phyloP scores from a whole-genome alignment of 768 basidiomycete genomes.

The Cyclocybe cylindracea region DNA sequence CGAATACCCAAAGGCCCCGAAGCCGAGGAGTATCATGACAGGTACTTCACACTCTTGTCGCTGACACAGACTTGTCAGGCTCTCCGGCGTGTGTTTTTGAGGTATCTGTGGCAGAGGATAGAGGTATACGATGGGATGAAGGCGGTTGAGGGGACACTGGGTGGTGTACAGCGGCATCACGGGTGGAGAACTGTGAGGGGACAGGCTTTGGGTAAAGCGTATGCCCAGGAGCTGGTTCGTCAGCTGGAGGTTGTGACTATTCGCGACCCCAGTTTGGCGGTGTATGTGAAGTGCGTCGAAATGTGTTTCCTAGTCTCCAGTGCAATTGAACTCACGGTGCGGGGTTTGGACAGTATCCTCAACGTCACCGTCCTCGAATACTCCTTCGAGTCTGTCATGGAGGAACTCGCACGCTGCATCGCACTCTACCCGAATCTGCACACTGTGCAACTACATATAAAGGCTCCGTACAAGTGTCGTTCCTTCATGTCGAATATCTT shows the following conservation, averaged over 20 bases:
- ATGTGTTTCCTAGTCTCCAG: too few relatives aligned
- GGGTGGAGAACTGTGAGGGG: background rate
- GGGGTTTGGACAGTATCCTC: constrained; percentile 7
- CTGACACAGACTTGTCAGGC: constrained; percentile 10
- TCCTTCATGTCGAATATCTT: background rate
- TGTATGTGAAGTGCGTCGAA: constrained; percentile 4
- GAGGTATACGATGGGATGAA: constrained; percentile 8
- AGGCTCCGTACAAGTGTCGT: background rate
- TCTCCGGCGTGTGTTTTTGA: constrained; percentile 9
- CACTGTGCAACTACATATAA: constrained; percentile 5
- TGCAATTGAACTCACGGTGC: too few relatives aligned
- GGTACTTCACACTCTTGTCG: background rate
- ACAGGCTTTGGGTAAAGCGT: background rate
- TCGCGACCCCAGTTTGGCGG: constrained; percentile 9
- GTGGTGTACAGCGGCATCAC: too few relatives aligned
- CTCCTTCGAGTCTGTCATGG: constrained; percentile 8
- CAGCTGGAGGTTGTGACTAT: constrained; percentile 12
- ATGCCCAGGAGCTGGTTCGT: constrained; percentile 5
- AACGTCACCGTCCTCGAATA: constrained; percentile 14
- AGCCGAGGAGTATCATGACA: too few relatives aligned
- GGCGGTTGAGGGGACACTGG: background rate
- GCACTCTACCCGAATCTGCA: constrained; percentile 21
- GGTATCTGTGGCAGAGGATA: constrained; percentile 8
- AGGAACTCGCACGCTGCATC: constrained; percentile 23
- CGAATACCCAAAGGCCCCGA: too few relatives aligned